Conservation (phyloP, 1,139 yeast genomes). For the Magnusiomyces magnusii region DNA sequence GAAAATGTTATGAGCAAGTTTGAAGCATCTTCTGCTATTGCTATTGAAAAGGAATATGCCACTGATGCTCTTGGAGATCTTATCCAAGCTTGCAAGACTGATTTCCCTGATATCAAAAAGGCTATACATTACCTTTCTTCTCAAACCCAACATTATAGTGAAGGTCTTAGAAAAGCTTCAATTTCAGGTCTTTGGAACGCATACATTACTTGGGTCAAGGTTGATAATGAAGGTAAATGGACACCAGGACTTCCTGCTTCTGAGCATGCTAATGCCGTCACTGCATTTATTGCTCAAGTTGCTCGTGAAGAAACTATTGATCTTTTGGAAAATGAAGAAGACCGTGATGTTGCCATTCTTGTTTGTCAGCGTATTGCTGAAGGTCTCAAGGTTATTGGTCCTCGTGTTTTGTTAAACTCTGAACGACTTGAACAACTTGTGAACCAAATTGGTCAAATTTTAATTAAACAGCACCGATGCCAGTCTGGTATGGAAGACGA, state of each 20-base stretch:
- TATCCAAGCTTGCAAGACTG: slow-evolving; percentile 76
- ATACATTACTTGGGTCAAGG: slow-evolving; percentile 58
- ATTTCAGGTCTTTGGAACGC: slow-evolving; percentile 77
- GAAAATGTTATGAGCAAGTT: slow-evolving; percentile 59
- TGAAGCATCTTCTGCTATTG: slow-evolving; percentile 88
- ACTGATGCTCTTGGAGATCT: slow-evolving; percentile 86
- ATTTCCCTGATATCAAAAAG: slow-evolving; percentile 71
- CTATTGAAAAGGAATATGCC: slow-evolving; percentile 97
- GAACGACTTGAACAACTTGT: slow-evolving; percentile 58
- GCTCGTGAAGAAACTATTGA: slow-evolving; percentile 61
- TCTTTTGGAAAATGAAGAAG: slow-evolving; percentile 69
- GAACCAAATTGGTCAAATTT: slow-evolving; percentile 57
- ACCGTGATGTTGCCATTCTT: slow-evolving; percentile 67
- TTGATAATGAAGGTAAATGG: slow-evolving; percentile 39
- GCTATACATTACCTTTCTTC: slow-evolving; percentile 58
- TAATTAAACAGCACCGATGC: slow-evolving; percentile 76
- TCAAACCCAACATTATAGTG: slow-evolving; percentile 75
- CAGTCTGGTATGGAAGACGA: slow-evolving; percentile 58
- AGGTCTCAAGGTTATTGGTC: slow-evolving; percentile 64
- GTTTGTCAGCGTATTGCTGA: slow-evolving; percentile 71
- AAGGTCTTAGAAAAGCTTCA: slow-evolving; percentile 85
- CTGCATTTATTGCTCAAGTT: slow-evolving; percentile 53
- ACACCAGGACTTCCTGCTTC: slow-evolving; percentile 65
- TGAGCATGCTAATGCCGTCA: slow-evolving; percentile 29
- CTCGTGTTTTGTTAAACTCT: slow-evolving; percentile 56